Evolutionary conservation across 169 alveolate species (phyloP), one percentile per base, ranked within the genome.

Genomic region (Plasmodium gaboni): DNA sequence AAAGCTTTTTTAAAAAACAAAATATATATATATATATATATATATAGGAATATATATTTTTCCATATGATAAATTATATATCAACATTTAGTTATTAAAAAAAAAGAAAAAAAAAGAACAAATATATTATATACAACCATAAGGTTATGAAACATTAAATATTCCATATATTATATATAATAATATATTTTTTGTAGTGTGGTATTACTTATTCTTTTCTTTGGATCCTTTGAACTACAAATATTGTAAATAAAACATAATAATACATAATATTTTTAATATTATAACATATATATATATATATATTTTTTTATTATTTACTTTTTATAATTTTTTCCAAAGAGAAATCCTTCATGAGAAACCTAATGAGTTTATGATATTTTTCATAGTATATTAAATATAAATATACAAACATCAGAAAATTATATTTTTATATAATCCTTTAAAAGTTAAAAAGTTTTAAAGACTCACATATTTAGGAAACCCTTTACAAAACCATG

Each of bases 401-500:
- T 10, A 59, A 15, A 15, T 60, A 60, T 60, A 60, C 13, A 17
- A n/a, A 4, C 28, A 48, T 32, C 0, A 32, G 44, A 32, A n/a
- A 22, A n/a, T 42, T 42, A 69, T 69, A 69, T 69, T n/a, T 69
- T n/a, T 13, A 51, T 26, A 72, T 72, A 53, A 64, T 51, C 53
- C 28, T 67, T 38, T 15, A 2, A 48, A 2, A 57, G 5, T 46
- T 19, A 13, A 28, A 57, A 50, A 32, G 44, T 32, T 32, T 32
- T 32, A 32, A 60, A 24, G 12, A 42, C 74, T 86, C 61, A 86
- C 92, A 48, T 86, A 86, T 86, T 86, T 86, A 15, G 92, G 87
- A 57, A 65, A 86, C 1, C 92, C 92, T 38, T 86, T 86, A 61
- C 92, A 86, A 67, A 86, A 59, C 92, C 92, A 86, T 53, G 87